A percentile compares a stretch with the other conserved stretches of the same genome.
phyloP scores from a whole-genome alignment of 2,329 filamentous ascomycete species.

The Laburnicola sp. region DNA sequence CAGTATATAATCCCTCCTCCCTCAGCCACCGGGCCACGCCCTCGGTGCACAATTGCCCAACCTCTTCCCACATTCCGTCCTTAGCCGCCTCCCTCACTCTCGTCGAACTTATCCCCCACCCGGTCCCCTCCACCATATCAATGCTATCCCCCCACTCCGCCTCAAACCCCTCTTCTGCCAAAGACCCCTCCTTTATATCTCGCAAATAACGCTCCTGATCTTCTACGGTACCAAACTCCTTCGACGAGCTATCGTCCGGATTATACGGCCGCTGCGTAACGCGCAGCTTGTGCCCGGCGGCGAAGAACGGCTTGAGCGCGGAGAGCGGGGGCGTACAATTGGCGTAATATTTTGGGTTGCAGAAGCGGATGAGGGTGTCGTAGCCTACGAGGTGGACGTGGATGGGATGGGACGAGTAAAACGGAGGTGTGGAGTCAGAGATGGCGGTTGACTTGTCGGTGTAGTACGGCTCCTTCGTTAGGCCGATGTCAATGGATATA shows the following conservation, averaged over 20 bases:
- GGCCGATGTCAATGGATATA: slow-evolving; percentile 63
- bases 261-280: slow-evolving; percentile 63
- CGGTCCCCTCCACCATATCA: slow-evolving; percentile 59
- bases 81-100: slow-evolving; percentile 63
- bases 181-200: slow-evolving; percentile 51
- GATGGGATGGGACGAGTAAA: slow-evolving; percentile 42
- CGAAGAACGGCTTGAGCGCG: slow-evolving; percentile 66
- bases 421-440: slow-evolving; percentile 41
- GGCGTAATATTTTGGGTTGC: slow-evolving; percentile 72
- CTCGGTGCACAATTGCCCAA: slow-evolving; percentile 60
- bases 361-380: slow-evolving; percentile 74
- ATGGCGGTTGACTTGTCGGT: slow-evolving; percentile 70
- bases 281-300: slow-evolving; percentile 59
- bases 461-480: slow-evolving; percentile 75
- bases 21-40: slow-evolving; percentile 63
- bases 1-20: slow-evolving; percentile 59
- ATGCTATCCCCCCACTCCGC: slow-evolving; percentile 63
- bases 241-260: slow-evolving; percentile 47
- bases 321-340: slow-evolving; percentile 51
- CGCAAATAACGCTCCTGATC: slow-evolving; percentile 61
- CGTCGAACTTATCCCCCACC: slow-evolving; percentile 61
- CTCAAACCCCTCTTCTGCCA: slow-evolving; percentile 59
- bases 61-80: slow-evolving; percentile 49
- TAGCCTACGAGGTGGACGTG: slow-evolving; percentile 75
- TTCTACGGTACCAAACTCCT: slow-evolving; percentile 61